A percentile compares a stretch with the other conserved stretches of the same genome.
Evolutionary conservation across 805 yeast genomes (phyloP).

Genomic region (Teunomyces funiuensis): DNA sequence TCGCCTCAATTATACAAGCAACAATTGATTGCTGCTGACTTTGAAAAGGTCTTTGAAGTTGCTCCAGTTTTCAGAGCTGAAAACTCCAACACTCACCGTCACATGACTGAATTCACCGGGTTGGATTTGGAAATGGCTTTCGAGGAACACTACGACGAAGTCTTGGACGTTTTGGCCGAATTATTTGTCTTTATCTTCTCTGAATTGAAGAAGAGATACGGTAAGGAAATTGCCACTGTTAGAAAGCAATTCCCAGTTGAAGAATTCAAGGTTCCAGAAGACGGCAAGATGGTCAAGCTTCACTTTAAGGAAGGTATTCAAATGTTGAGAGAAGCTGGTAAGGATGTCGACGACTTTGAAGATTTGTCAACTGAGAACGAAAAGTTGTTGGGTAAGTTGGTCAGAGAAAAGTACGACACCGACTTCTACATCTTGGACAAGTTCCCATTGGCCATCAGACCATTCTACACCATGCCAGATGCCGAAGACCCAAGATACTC

Average conservation of each 20-base stretch:
- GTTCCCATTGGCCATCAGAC: conserved; percentile 95
- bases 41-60: conserved; percentile 92
- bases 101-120: conserved; percentile 98
- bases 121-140: conserved; percentile 97
- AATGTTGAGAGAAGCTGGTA: conserved; percentile 84
- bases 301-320: conserved; percentile 89
- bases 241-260: conserved; percentile 97
- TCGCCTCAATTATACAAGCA: conserved; percentile 98
- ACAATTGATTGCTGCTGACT: conserved; percentile 96
- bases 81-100: conserved; percentile 98
- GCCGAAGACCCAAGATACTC: conserved; percentile 89
- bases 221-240: conserved; percentile 81
- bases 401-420: conserved; percentile 91
- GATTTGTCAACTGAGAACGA: conserved; percentile 94
- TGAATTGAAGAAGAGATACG: conserved; percentile 76
- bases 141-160: conserved; percentile 98
- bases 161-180: conserved; percentile 57
- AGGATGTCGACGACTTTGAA: conserved; percentile 80
- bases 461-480: conserved; percentile 99
- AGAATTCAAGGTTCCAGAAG: conserved; percentile 91
- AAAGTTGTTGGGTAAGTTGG: conserved; percentile 85
- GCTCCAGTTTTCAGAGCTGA: conserved; percentile 99
- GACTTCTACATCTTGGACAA: conserved; percentile 98
- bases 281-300: conserved; percentile 89
- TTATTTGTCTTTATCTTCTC: conserved; percentile 86